A percentile compares a stretch with the other conserved stretches of the same genome.
Conservation (phyloP, 192 early-diverging fungal species). For the Phlyctochytrium bullatum region DNA sequence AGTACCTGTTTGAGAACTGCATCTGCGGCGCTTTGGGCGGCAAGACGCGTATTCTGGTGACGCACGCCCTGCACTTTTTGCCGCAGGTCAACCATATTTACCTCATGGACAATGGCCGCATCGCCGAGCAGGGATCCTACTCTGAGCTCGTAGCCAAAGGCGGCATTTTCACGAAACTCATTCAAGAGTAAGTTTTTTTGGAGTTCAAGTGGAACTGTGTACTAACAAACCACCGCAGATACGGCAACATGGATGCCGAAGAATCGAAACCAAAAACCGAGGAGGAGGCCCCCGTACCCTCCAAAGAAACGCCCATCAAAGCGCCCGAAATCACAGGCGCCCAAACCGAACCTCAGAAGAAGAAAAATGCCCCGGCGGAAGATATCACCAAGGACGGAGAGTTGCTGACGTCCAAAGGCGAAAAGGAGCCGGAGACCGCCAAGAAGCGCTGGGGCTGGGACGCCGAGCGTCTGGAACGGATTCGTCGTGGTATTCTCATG, state of each 20-base stretch:
- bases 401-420: neutral
- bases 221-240: neutral
- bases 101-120: conserved; percentile 58
- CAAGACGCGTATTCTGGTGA: conserved; percentile 71
- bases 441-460: neutral
- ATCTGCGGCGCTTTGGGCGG: conserved; percentile 54
- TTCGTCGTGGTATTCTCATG: conserved; percentile 59
- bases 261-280: neutral
- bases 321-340: neutral
- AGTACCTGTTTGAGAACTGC: conserved; percentile 68
- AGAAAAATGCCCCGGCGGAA: neutral
- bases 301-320: neutral
- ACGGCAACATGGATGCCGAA: neutral
- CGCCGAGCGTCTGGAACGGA: neutral
- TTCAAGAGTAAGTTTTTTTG: neutral
- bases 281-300: neutral
- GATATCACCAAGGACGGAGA: conserved; percentile 6
- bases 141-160: conserved; percentile 49
- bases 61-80: conserved; percentile 64
- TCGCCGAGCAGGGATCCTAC: conserved; percentile 57
- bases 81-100: conserved; percentile 65
- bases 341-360: neutral
- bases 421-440: neutral
- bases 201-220: neutral
- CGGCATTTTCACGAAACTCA: conserved; percentile 34